Evolutionary conservation across 1,284 basidiomycete species (phyloP), one percentile per base, ranked within the genome.

Genomic region (Tylopilus sp.): DNA sequence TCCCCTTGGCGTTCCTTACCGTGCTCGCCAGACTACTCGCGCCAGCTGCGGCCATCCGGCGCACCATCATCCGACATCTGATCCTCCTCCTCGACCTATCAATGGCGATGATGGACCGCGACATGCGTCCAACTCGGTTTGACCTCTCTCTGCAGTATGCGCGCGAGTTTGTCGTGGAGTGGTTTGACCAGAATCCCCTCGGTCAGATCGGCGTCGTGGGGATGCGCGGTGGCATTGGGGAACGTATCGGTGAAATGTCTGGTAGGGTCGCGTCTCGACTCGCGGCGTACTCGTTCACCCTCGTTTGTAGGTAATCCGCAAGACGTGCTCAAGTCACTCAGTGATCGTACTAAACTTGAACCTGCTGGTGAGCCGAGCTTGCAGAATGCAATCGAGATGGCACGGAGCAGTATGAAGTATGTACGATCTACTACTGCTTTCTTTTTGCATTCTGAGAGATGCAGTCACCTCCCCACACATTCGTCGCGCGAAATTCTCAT

Each of bases 181-280:
- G 96, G 92, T 99, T 98, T 69, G 97, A 99, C 70, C 97, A 99
- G 71, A 99, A 99, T 63, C 96, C 96, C 0, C 78, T 99, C 16
- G 94, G 96, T n/a, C 96, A 99, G 69, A 88, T 97, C 54, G 93
- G 91, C 4, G 72, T 96, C 25, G 89, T 96, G n/a, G 88, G 89
- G 8, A 92, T 98, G 82, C 78, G 94, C 18, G 84, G 89, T 43
- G 90, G 94, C 0, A 67, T 95, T 28, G 92, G 92, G 0, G 92
- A 97, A 65, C 80, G 90, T 3, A 72, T 97, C 34, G 82, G 89
- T 1, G 89, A 92, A 51, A 90, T 97, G 83, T 88, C 92, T 58
- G 92, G 93, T 91, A 60, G 49, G 79, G 61, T 45, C 6, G 38
- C 36, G 23, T 43, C 28, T 5, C 4, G 6, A 11, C 42, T 28